Percentiles rank a stretch among this genome's conserved stretches.
phyloP scores from a whole-genome alignment of 2,329 filamentous ascomycete species.

The Didymella keratinophila region DNA sequence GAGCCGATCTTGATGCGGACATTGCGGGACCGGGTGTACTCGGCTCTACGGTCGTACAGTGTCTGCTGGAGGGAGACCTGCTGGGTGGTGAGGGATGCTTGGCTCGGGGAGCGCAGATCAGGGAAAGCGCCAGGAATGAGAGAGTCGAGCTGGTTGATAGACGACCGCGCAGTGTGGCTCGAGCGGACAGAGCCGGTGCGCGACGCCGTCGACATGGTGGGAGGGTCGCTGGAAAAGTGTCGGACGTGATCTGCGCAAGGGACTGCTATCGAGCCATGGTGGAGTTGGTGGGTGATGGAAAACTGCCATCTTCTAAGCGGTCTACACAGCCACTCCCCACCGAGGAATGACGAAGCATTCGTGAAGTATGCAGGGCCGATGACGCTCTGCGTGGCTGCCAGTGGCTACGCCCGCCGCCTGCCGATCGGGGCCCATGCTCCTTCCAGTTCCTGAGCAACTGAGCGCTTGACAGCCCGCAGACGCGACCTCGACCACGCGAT shows the following conservation, averaged over 20 bases:
- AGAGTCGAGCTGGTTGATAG: conserved; percentile 48
- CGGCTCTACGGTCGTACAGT: conserved; percentile 74
- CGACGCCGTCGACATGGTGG: conserved; percentile 39
- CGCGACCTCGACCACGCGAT: conserved; percentile 5
- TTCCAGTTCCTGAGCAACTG: background rate
- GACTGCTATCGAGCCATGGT: conserved; percentile 14
- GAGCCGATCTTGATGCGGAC: conserved; percentile 89
- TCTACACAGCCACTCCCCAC: conserved; percentile 18
- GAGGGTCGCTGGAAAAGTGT: conserved; percentile 8
- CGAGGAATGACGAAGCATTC: conserved; percentile 15
- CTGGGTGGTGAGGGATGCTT: conserved; percentile 48
- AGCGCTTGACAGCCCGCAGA: background rate
- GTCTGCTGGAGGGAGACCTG: conserved; percentile 61
- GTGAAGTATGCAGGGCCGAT: conserved; percentile 15
- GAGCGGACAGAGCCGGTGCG: conserved; percentile 34
- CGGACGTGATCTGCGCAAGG: conserved; percentile 14
- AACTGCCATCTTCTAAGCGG: conserved; percentile 4
- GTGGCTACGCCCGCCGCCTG: conserved; percentile 6
- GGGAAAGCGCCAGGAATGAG: conserved; percentile 61
- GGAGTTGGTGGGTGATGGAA: background rate
- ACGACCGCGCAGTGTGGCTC: conserved; percentile 22
- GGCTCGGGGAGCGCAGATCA: conserved; percentile 30
- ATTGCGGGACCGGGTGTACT: conserved; percentile 78
- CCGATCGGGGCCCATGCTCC: background rate
- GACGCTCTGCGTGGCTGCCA: conserved; percentile 19